Evolutionary conservation across 495 filamentous ascomycete genomes (phyloP).

Genomic region (Entonaema liquescens): DNA sequence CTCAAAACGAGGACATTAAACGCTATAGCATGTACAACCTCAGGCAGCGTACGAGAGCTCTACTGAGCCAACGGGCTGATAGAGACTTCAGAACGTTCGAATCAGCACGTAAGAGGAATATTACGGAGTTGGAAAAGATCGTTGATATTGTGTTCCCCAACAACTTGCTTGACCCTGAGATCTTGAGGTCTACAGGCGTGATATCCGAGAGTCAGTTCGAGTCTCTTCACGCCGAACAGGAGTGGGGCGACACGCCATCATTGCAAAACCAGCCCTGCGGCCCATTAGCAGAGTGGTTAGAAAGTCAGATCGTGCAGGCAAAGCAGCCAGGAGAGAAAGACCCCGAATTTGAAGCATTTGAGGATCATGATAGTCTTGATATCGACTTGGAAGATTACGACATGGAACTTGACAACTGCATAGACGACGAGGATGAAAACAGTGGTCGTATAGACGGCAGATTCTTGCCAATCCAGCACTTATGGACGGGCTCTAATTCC

Average conservation of each 20-base stretch:
- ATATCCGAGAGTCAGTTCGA: conserved; percentile 68
- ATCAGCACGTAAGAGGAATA: conserved; percentile 36
- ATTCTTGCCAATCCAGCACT: conserved; percentile 44
- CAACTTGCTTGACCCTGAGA: conserved; percentile 57
- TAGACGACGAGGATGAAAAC: conserved; percentile 54
- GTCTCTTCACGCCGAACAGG: conserved; percentile 64
- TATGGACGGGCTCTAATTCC: conserved; percentile 50
- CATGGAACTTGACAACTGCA: conserved; percentile 48
- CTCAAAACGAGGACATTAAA: conserved; percentile 69
- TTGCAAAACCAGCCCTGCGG: conserved; percentile 49
- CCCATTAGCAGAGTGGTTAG: conserved; percentile 70
- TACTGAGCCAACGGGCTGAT: conserved; percentile 19
- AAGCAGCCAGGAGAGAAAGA: conserved; percentile 41
- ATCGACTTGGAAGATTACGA: conserved; percentile 45
- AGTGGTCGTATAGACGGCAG: conserved; percentile 46
- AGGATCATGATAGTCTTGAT: conserved; percentile 37
- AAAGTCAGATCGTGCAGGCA: conserved; percentile 52
- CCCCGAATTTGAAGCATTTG: conserved; percentile 49
- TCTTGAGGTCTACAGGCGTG: conserved; percentile 61
- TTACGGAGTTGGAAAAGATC: conserved; percentile 54
- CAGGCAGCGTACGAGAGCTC: conserved; percentile 43
- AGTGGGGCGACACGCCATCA: conserved; percentile 56
- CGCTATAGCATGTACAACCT: conserved; percentile 71
- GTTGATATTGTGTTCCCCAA: conserved; percentile 59
- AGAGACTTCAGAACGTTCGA: conserved; percentile 39